Base-by-base conservation (phyloP, 108 stramenopile species). In the Stephanodiscus minutulus region DNA sequence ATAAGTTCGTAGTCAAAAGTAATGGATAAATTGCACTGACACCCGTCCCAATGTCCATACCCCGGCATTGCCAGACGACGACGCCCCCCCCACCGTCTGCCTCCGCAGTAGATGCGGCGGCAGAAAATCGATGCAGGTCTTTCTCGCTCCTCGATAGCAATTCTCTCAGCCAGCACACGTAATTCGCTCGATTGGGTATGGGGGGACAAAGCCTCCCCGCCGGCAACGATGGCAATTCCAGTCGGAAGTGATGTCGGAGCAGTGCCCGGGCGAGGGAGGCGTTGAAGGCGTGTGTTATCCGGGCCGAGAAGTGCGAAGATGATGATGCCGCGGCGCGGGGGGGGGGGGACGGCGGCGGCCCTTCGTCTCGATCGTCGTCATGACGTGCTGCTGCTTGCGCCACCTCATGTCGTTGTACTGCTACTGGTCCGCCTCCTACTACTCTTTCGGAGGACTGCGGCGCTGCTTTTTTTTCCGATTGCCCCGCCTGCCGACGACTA, bases 21-120 rank as follows among this genome's bases (percentile, higher is more conserved):
- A 97, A 63, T 22, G 96, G 87, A 72, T 96, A 97, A 48, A 97
- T 96, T 43, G 85, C 86, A 50, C 84, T 88, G 5, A 91, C 91
- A 7, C 97, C 97, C 5, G 94, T 88, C 50, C 97, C 97, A 81
- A 97, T 88, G 68, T 97, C 97, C 21, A 96, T 57, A 18, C 91
- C 96, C 22, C 46, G 54, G 67, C 37, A 61, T 29, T 62, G 53
- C 48, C 54, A 71, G 12, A 17, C 58, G 10, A 54, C 22, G 33
- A 24, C 71, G 22, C 7, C 31, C 0, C 10, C 25, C 24, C 7
- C 31, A 9, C 10, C 25, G 33, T 44, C 20, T 22, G 21, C 73
- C 36, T 44, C 46, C 47, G 37, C 47, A 37, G 20, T 58, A 37
- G 46, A 17, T 48, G 12, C 4, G 13, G 22, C 12, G 53, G n/a